A percentile compares a stretch with the other conserved stretches of the same genome.
These are phyloP conservation scores for Musa beccarii DNA, from an alignment of 176 grass and related monocot species.

Conservation along the genomic window DNA sequence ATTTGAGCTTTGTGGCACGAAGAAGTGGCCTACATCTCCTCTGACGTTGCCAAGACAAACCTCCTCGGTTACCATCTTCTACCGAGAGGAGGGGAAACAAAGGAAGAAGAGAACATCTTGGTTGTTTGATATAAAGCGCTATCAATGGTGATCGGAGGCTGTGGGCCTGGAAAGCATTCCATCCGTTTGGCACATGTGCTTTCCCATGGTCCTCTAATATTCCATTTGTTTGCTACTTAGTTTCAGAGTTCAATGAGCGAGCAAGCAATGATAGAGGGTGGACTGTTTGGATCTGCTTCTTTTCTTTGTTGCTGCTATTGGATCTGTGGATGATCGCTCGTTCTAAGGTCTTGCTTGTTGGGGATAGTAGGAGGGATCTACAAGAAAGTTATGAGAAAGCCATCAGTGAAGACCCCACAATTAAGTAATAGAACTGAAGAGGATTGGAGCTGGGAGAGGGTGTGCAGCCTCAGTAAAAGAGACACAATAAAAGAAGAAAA, in stretches of 20 bases:
- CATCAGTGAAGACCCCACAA: slow-evolving; percentile 65
- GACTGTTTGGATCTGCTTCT: slow-evolving; percentile 7
- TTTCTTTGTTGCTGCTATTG: neutral
- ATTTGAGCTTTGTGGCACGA: neutral
- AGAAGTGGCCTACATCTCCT: neutral
- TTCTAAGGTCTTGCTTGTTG: slow-evolving; percentile 22
- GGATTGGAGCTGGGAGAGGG: slow-evolving; percentile 35
- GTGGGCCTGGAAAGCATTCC: slow-evolving; percentile 52
- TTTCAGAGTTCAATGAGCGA: slow-evolving; percentile 71
- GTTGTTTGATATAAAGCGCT: too few relatives aligned
- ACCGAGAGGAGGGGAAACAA: too few relatives aligned
- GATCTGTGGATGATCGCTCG: slow-evolving; percentile 21
- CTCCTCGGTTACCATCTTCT: too few relatives aligned
- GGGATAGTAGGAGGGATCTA: slow-evolving; percentile 32
- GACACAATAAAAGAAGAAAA: slow-evolving; percentile 10
- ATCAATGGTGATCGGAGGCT: neutral
- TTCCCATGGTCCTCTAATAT: slow-evolving; percentile 48
- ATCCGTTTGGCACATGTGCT: slow-evolving; percentile 30
- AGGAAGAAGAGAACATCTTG: too few relatives aligned
- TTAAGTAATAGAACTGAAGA: slow-evolving; percentile 48
- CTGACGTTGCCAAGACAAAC: too few relatives aligned
- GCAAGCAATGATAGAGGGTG: neutral
- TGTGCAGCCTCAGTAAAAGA: slow-evolving; percentile 52
- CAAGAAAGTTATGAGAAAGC: slow-evolving; percentile 37
- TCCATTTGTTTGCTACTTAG: slow-evolving; percentile 83